phyloP scores from a whole-genome alignment of 345 rosid genomes.

The Boechera stricta region DNA sequence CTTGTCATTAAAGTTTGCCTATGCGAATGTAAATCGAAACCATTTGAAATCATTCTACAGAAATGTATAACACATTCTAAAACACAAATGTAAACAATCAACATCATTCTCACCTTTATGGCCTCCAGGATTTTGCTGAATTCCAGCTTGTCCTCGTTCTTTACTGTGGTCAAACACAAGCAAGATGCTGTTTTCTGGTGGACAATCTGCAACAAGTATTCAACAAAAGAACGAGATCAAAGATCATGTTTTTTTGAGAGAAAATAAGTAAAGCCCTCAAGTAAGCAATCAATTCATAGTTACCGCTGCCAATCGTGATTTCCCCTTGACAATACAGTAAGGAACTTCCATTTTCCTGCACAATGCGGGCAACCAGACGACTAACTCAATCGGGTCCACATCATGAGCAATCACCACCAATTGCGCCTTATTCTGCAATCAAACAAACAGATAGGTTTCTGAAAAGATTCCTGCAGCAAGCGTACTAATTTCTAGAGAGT shows the following conservation, averaged over 20 bases:
- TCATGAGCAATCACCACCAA: constrained; percentile 80
- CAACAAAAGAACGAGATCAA: neutral
- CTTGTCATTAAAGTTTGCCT: constrained; percentile 83
- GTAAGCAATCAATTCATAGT: neutral
- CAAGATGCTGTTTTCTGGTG: constrained; percentile 78
- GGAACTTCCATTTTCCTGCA: constrained; percentile 87
- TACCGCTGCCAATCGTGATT: constrained; percentile 72
- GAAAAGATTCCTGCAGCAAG: neutral
- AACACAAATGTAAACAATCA: neutral
- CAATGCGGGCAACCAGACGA: constrained; percentile 76
- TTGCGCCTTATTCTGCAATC: constrained; percentile 63
- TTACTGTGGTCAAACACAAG: constrained; percentile 74
- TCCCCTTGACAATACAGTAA: constrained; percentile 54
- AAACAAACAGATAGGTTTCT: neutral
- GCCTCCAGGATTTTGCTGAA: constrained; percentile 79
- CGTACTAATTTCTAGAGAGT: neutral
- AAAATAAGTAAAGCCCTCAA: neutral
- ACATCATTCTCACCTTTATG: constrained; percentile 55
- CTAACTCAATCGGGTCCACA: constrained; percentile 82
- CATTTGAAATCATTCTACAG: neutral
- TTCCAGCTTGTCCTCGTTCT: constrained; percentile 81
- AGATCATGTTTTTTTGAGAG: neutral
- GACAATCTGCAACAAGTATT: constrained; percentile 54
- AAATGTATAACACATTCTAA: neutral
- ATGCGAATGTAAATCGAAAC: neutral